Evolutionary conservation across 345 rosid genomes (phyloP).

Genomic region (Moringa oleifera): DNA sequence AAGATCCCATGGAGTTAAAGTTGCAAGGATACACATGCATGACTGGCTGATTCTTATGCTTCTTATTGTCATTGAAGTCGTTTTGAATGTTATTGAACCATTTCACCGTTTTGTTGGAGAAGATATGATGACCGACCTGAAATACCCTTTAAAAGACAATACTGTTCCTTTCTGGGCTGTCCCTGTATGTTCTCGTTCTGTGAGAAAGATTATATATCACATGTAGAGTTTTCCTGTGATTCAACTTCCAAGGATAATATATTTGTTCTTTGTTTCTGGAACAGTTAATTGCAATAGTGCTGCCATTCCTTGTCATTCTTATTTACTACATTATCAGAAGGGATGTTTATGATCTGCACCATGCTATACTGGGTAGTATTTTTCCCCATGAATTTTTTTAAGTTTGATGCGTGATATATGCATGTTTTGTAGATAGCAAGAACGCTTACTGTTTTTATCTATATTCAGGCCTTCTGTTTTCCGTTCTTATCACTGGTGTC

Average conservation of each 20-base stretch:
- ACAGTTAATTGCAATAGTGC: slow-evolving; percentile 69
- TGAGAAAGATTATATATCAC: slow-evolving; percentile 1
- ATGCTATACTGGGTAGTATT: slow-evolving; percentile 70
- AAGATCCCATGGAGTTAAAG: slow-evolving; percentile 67
- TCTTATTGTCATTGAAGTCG: slow-evolving; percentile 46
- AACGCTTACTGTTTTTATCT: neutral
- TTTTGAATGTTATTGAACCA: slow-evolving; percentile 70
- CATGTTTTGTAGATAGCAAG: neutral
- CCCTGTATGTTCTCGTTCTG: slow-evolving; percentile 50
- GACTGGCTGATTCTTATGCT: slow-evolving; percentile 87
- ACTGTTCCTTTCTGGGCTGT: slow-evolving; percentile 89
- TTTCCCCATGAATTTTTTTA: slow-evolving; percentile 12
- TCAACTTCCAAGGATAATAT: slow-evolving; percentile 2
- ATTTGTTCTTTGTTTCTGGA: slow-evolving; percentile 8
- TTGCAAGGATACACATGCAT: slow-evolving; percentile 72
- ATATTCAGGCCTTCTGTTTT: slow-evolving; percentile 64
- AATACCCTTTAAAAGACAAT: slow-evolving; percentile 67
- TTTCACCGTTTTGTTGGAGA: slow-evolving; percentile 90
- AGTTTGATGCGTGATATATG: slow-evolving; percentile 11
- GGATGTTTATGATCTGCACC: slow-evolving; percentile 86
- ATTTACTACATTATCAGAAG: slow-evolving; percentile 64
- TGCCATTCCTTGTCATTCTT: slow-evolving; percentile 52
- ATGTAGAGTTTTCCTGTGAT: slow-evolving; percentile 6
- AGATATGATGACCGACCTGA: slow-evolving; percentile 73
- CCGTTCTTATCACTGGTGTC: slow-evolving; percentile 73